A percentile compares a stretch with the other conserved stretches of the same genome.
Evolutionary conservation across 2,329 filamentous ascomycete species (phyloP).

Genomic region (Falciphora oryzae): DNA sequence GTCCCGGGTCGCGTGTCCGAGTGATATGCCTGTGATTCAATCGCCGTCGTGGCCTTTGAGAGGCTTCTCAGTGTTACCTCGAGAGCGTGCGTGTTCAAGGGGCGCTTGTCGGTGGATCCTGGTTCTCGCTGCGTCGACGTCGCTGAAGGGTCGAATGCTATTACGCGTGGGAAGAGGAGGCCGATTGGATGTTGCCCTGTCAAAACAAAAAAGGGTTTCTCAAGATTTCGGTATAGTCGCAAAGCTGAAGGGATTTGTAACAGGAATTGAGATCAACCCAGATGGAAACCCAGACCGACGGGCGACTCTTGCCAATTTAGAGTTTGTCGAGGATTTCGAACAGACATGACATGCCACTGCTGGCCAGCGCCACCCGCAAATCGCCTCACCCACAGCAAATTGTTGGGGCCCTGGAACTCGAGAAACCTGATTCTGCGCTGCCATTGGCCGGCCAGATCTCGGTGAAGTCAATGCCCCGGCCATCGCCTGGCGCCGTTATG

Average conservation of each 20-base stretch:
- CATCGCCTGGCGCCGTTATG: not conserved
- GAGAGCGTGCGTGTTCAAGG: not conserved
- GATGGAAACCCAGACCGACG: not conserved
- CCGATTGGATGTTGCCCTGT: not conserved
- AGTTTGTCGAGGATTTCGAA: not conserved
- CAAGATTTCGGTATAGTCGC: not conserved
- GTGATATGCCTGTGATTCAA: not conserved
- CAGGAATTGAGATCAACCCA: not conserved
- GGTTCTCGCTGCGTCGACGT: not conserved
- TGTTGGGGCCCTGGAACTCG: not conserved
- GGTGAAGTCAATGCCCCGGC: not conserved
- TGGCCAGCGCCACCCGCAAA: too few species aligned
- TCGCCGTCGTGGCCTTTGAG: not conserved
- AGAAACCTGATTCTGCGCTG: not conserved
- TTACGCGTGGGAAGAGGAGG: not conserved
- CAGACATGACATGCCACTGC: not conserved
- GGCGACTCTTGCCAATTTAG: not conserved
- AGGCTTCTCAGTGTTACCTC: not conserved
- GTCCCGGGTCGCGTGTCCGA: constrained; percentile 9
- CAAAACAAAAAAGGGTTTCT: not conserved
- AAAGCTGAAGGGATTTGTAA: not conserved
- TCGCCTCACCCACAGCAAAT: not conserved
- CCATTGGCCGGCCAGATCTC: not conserved
- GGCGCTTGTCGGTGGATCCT: not conserved
- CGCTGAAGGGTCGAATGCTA: not conserved